phyloP scores from a whole-genome alignment of 257 asterid species.

The Gentiana straminea region DNA sequence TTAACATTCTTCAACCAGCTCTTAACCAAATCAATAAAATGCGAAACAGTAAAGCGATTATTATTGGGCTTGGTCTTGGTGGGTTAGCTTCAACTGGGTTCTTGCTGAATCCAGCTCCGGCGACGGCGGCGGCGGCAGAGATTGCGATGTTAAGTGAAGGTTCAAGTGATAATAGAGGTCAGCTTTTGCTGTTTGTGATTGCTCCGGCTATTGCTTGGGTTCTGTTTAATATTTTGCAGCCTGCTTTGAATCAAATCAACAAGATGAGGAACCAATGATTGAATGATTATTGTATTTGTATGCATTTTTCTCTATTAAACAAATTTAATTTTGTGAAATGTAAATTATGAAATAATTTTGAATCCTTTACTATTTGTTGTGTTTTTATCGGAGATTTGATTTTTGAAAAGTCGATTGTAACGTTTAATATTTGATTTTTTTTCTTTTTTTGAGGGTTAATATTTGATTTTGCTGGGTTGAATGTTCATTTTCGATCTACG shows the following conservation, averaged over 20 bases:
- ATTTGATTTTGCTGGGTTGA: too few relatives aligned
- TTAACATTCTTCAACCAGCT: constrained; percentile 68
- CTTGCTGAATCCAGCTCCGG: constrained; percentile 39
- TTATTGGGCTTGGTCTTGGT: constrained; percentile 52
- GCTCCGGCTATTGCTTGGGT: constrained; percentile 83
- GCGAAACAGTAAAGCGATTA: constrained; percentile 48
- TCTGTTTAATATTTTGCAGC: constrained; percentile 65
- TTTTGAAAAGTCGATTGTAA: too few relatives aligned
- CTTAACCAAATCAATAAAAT: constrained; percentile 62
- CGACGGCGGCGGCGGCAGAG: constrained; percentile 42
- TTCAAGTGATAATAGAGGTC: constrained; percentile 64
- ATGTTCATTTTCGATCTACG: too few relatives aligned
- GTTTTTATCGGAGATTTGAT: too few relatives aligned
- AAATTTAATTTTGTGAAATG: too few relatives aligned
- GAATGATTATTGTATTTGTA: too few relatives aligned
- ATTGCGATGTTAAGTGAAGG: constrained; percentile 41
- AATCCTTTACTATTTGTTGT: too few relatives aligned
- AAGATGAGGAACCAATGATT: constrained; percentile 32
- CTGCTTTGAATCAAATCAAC: constrained; percentile 90
- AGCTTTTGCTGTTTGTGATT: constrained; percentile 63
- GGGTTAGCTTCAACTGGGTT: constrained; percentile 42
- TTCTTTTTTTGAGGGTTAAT: too few relatives aligned
- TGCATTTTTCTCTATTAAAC: too few relatives aligned
- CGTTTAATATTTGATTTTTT: too few relatives aligned
- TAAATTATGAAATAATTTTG: too few relatives aligned